Evolutionary conservation across 495 filamentous ascomycete genomes (phyloP), one percentile per base, ranked within the genome.

Genomic region (Friedmanniomyces endolithicus): DNA sequence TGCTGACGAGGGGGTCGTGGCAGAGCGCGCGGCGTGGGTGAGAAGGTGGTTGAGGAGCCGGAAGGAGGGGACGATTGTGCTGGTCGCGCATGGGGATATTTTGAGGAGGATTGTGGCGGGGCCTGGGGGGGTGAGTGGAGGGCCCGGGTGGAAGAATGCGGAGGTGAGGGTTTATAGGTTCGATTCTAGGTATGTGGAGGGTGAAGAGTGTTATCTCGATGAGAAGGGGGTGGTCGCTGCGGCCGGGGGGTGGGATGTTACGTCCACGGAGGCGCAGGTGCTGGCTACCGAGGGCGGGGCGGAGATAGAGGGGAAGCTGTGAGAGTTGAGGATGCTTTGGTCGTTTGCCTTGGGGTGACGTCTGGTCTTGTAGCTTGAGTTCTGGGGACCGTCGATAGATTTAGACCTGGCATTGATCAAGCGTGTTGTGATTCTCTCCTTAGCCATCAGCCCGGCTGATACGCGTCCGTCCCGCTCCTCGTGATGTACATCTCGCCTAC

Each of bases 401-500:
- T 22, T 27, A 41, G 4, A 4, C 39, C 39, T 14, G 39, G 16
- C 44, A 4, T n/a, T n/a, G n/a, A n/a, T 24, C 24, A 6, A 19
- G 24, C 37, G 17, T 19, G 14, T n/a, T 41, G 37, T 9, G 9
- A 31, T 31, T 3, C 12, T 4, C 17, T 19, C 37, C 37, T 41
- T 14, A 19, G 14, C 12, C 17, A n/a, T 41, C 17, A 41, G 14
- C 37, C 37, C 17, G 37, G 4, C 16, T 19, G 37, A 19, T 41
- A 41, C 2, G 37, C 37, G 4, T 41, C 37, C 44, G 12, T 47
- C 19, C 44, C 44, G 16, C 20, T 29, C 24, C 49, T 20, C 35
- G 35, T 52, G 47, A 82, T 68, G 55, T 80, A 85, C 2, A 85
- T 70, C 65, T 84, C 73, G 16, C 78, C 80, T 33, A 78, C 64